Conservation (phyloP, 2,329 filamentous ascomycete genomes). For the Phoma sp. region DNA sequence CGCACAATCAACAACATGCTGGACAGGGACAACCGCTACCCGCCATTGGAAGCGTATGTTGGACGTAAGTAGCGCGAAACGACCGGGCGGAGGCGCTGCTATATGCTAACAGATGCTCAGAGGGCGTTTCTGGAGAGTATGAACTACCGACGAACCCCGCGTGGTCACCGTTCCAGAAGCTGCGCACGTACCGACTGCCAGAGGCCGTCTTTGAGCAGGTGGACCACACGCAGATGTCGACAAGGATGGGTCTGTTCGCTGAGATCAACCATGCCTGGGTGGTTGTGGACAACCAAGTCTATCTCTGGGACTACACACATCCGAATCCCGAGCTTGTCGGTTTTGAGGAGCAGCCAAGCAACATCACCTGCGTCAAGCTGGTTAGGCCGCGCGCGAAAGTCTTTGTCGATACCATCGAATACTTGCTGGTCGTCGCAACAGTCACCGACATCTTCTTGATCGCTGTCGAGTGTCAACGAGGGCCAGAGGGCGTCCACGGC, state of each 20-base stretch:
- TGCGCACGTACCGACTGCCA: conserved; percentile 86
- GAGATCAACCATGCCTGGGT: conserved; percentile 96
- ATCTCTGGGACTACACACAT: conserved; percentile 96
- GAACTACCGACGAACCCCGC: conserved; percentile 72
- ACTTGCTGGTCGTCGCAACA: conserved; percentile 89
- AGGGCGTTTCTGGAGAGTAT: conserved; percentile 91
- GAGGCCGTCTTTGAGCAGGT: conserved; percentile 92
- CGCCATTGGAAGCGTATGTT: conserved; percentile 88
- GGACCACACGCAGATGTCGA: conserved; percentile 83
- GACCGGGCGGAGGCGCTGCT: background rate
- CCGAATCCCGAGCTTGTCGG: conserved; percentile 91
- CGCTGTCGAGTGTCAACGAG: conserved; percentile 74
- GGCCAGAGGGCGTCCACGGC: conserved; percentile 70
- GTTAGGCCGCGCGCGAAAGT: conserved; percentile 85
- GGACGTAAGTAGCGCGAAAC: conserved; percentile 67
- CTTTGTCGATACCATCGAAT: conserved; percentile 83
- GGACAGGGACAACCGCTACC: conserved; percentile 77
- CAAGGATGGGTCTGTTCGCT: conserved; percentile 94
- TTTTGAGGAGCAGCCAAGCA: conserved; percentile 86
- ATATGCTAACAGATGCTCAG: conserved; percentile 56
- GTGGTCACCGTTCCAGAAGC: conserved; percentile 89
- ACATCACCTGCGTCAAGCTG: conserved; percentile 89
- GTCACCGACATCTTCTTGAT: conserved; percentile 83
- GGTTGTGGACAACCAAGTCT: conserved; percentile 92
- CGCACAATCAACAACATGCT: conserved; percentile 82